Percentiles rank a stretch among this genome's conserved stretches.
Conservation (phyloP, 192 early-diverging fungal species). For the Phycomyces nitens region DNA sequence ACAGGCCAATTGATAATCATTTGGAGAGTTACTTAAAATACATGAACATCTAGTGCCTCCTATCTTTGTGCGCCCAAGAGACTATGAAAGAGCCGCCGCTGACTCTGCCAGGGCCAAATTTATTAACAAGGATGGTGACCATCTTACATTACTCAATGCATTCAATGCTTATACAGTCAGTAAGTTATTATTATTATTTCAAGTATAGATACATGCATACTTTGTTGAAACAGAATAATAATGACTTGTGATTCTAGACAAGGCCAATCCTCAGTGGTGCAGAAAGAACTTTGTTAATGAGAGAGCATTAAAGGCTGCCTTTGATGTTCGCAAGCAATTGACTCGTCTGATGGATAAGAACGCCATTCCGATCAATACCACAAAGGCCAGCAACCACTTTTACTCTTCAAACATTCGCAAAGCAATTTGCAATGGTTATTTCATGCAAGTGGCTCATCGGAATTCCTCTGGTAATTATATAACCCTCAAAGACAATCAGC, state of each 20-base stretch:
- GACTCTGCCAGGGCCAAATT: conserved; percentile 89
- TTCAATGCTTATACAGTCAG: conserved; percentile 82
- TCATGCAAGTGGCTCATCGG: conserved; percentile 95
- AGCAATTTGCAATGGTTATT: conserved; percentile 87
- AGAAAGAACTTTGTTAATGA: conserved; percentile 88
- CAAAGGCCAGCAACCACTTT: conserved; percentile 58
- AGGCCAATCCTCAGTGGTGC: conserved; percentile 84
- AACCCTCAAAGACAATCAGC: conserved; percentile 94
- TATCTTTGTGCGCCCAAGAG: conserved; percentile 84
- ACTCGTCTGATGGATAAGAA: conserved; percentile 72
- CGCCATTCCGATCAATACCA: conserved; percentile 62
- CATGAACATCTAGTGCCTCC: conserved; percentile 58
- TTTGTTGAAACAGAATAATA: too few relatives aligned
- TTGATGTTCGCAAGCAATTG: conserved; percentile 87
- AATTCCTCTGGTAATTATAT: conserved; percentile 82
- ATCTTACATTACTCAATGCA: conserved; percentile 91
- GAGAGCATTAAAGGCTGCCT: conserved; percentile 83
- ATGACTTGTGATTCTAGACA: conserved; percentile 17
- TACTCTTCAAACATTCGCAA: conserved; percentile 86
- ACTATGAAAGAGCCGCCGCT: conserved; percentile 80
- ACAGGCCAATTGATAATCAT: too few relatives aligned
- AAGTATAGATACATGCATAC: too few relatives aligned
- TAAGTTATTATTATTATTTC: conserved; percentile 24
- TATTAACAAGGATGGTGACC: conserved; percentile 90
- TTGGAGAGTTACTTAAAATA: too few relatives aligned